Evolutionary conservation across 1,139 yeast species (phyloP).

Genomic region (Meyerozyma elateridarum): DNA sequence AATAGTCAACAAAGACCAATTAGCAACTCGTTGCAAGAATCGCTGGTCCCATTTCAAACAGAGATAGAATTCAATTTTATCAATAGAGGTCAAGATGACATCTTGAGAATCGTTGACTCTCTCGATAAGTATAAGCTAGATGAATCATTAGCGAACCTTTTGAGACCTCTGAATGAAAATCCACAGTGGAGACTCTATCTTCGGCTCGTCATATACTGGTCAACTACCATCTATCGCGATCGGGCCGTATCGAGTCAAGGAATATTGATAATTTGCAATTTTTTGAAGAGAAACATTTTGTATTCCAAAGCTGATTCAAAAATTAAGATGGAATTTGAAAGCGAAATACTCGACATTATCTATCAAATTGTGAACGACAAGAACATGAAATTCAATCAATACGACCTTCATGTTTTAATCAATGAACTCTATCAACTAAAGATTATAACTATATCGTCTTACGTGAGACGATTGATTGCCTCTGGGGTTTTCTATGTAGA

Average conservation of each 20-base stretch:
- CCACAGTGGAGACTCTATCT: conserved; percentile 39
- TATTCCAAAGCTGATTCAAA: conserved; percentile 23
- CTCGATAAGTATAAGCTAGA: conserved; percentile 31
- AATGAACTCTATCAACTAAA: conserved; percentile 51
- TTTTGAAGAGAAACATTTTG: conserved; percentile 29
- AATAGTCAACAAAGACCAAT: no score
- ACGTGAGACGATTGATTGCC: conserved; percentile 73
- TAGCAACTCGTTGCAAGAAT: no score
- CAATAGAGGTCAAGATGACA: conserved; percentile 30
- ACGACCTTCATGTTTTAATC: conserved; percentile 46
- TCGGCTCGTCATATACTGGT: conserved; percentile 43
- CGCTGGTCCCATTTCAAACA: no score
- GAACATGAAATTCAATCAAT: conserved; percentile 18
- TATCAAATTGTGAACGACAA: conserved; percentile 20
- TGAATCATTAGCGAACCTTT: conserved; percentile 25
- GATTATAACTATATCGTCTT: conserved; percentile 58
- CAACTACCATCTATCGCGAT: conserved; percentile 38
- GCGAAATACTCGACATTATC: conserved; percentile 32
- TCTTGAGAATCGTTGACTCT: conserved; percentile 27
- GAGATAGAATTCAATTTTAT: conserved; percentile 14
- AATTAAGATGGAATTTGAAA: conserved; percentile 43
- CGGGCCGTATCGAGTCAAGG: conserved; percentile 25
- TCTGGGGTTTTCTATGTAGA: conserved; percentile 69
- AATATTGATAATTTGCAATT: conserved; percentile 36
- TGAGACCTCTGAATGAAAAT: conserved; percentile 20